phyloP scores from a whole-genome alignment of 371 early-diverging fungal genomes.

The Fennellomyces sp. region DNA sequence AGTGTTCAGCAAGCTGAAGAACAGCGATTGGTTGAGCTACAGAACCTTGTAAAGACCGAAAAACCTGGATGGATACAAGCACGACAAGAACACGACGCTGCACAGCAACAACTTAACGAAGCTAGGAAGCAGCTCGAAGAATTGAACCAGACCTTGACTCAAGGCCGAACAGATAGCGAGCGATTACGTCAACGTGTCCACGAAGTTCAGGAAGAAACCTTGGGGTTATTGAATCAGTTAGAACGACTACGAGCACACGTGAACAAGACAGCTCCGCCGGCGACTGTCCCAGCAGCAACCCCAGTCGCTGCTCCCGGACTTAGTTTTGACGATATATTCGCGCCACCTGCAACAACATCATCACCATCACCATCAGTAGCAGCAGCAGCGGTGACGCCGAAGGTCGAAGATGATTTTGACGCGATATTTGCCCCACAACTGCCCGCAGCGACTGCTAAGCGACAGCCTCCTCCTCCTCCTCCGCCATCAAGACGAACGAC shows the following conservation, averaged over 20 bases:
- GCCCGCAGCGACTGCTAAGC: constrained; percentile 10
- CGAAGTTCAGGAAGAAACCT: constrained; percentile 45
- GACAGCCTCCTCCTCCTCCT: constrained; percentile 27
- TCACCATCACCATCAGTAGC: not conserved
- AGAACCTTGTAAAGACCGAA: constrained; percentile 22
- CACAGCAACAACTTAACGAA: constrained; percentile 22
- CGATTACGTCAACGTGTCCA: constrained; percentile 32
- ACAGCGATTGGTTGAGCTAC: constrained; percentile 19
- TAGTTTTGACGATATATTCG: constrained; percentile 10
- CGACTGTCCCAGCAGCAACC: constrained; percentile 8
- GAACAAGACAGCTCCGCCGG: constrained; percentile 20
- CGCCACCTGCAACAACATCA: not conserved
- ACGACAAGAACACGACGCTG: constrained; percentile 28
- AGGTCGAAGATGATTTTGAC: constrained; percentile 33
- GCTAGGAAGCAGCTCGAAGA: constrained; percentile 18
- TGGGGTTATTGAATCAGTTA: constrained; percentile 17
- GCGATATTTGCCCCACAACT: constrained; percentile 39
- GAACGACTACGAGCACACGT: constrained; percentile 30
- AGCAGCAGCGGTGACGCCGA: not conserved
- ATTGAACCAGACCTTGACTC: constrained; percentile 24
- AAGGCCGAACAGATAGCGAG: constrained; percentile 40
- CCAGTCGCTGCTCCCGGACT: not conserved
- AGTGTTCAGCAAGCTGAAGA: constrained; percentile 27
- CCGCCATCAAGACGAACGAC: constrained; percentile 9
- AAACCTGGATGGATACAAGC: constrained; percentile 24